phyloP scores from a whole-genome alignment of 169 alveolate genomes.

The Plasmodium yoelii region DNA sequence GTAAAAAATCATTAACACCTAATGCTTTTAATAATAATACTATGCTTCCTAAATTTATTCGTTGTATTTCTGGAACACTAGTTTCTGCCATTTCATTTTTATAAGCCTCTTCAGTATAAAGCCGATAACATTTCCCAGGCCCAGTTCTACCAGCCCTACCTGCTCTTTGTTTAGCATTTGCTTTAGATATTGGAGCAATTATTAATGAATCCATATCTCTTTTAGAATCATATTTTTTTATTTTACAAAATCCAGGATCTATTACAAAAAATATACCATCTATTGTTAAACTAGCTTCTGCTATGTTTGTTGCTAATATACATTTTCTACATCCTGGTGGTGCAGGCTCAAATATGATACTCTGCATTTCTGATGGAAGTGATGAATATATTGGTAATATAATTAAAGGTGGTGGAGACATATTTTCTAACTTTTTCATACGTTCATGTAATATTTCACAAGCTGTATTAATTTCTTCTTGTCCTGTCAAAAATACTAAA shows the following conservation, averaged over 20 bases:
- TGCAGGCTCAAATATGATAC: conserved; percentile 98
- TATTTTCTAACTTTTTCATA: conserved; percentile 94
- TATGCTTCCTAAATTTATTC: conserved; percentile 98
- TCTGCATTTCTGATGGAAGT: conserved; percentile 97
- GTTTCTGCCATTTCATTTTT: conserved; percentile 99
- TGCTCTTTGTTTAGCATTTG: conserved; percentile 99
- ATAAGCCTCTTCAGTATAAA: conserved; percentile 99
- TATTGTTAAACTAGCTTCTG: conserved; percentile 99
- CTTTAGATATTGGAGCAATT: conserved; percentile 98
- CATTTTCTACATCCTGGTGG: conserved; percentile 99
- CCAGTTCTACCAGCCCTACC: conserved; percentile 99
- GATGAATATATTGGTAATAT: conserved; percentile 98
- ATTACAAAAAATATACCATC: conserved; percentile 99
- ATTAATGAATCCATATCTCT: conserved; percentile 99
- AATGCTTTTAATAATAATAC: conserved; percentile 98
- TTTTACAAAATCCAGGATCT: conserved; percentile 99
- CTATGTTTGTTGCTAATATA: conserved; percentile 99
- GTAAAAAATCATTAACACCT: conserved; percentile 99
- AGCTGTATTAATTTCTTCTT: conserved; percentile 99
- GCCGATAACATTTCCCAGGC: conserved; percentile 99
- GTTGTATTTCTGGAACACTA: conserved; percentile 99
- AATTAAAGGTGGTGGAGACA: conserved; percentile 96
- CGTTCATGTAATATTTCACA: conserved; percentile 96
- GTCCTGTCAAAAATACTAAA: conserved; percentile 98
- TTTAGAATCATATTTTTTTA: conserved; percentile 96